Conservation (phyloP, 2,329 filamentous ascomycete species). For the Stachybotrys elegans region DNA sequence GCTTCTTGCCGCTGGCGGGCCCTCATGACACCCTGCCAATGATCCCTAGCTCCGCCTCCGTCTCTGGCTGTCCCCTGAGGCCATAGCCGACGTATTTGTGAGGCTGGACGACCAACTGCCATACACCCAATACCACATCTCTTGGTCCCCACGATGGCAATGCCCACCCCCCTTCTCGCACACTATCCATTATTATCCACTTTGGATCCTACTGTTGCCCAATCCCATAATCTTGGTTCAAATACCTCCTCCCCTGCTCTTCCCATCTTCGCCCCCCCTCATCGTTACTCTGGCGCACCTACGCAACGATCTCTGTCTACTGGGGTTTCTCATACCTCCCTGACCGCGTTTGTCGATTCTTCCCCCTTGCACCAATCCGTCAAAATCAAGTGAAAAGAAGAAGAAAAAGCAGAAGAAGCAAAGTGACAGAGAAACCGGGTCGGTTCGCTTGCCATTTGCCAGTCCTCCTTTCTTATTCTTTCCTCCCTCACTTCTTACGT, state of each 20-base stretch:
- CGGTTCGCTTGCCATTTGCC: constrained; percentile 10
- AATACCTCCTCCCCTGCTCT: constrained; percentile 27
- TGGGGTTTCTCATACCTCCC: constrained; percentile 1
- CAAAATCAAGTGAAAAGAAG: too few relatives aligned
- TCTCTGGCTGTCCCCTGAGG: background rate
- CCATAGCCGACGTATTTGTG: background rate
- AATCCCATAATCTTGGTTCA: constrained; percentile 27
- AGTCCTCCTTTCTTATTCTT: constrained; percentile 10
- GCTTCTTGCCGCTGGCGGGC: background rate
- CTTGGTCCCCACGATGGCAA: constrained; percentile 11
- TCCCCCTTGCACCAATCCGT: too few relatives aligned
- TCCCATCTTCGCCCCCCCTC: constrained; percentile 23
- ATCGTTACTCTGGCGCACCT: constrained; percentile 21
- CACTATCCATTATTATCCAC: constrained; percentile 27
- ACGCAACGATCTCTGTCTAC: constrained; percentile 19
- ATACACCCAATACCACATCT: constrained; percentile 18
- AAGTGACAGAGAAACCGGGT: constrained; percentile 10
- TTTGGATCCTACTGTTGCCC: constrained; percentile 25
- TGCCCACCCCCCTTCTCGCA: constrained; percentile 22
- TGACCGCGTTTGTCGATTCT: background rate
- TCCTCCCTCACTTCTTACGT: constrained; percentile 8
- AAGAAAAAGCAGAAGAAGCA: constrained; percentile 4
- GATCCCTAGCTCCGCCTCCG: background rate
- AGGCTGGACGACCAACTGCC: constrained; percentile 16
- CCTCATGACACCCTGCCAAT: background rate